These are phyloP conservation scores for Geotrichum cucujoidarum DNA, from an alignment of 1,139 yeast genomes.

Conservation along the genomic window DNA sequence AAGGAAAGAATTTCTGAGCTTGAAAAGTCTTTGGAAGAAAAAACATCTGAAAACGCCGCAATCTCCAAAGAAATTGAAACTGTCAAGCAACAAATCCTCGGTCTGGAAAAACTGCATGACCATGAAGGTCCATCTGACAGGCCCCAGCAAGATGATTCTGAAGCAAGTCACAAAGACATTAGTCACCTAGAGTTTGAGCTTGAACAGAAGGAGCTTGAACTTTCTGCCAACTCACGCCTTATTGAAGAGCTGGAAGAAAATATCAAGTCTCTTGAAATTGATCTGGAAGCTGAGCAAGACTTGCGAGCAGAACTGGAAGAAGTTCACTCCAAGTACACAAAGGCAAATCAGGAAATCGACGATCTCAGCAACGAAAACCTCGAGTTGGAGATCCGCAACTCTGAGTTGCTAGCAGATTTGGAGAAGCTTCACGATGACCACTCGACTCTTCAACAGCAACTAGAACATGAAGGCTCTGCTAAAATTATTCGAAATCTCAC, in stretches of 20 bases:
- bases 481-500: background rate
- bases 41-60: background rate
- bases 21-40: background rate
- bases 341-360: slow-evolving; percentile 2
- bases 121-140: background rate
- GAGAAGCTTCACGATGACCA: background rate
- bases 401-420: slow-evolving; percentile 1
- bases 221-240: background rate
- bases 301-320: slow-evolving; percentile 9
- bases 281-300: slow-evolving; percentile 14
- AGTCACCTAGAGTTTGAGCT: slow-evolving; percentile 1
- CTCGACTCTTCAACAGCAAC: background rate
- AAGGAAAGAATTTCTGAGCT: background rate
- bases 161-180: background rate
- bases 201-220: background rate
- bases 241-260: slow-evolving; percentile 9
- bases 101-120: background rate
- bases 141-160: background rate
- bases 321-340: background rate
- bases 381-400: slow-evolving; percentile 3
- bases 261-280: slow-evolving; percentile 9
- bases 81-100: background rate
- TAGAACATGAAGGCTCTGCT: background rate
- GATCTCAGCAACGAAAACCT: slow-evolving; percentile 1
- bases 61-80: background rate